These are phyloP conservation scores for Grifola frondosa DNA, from an alignment of 1,284 basidiomycete genomes.

Conservation along the genomic window DNA sequence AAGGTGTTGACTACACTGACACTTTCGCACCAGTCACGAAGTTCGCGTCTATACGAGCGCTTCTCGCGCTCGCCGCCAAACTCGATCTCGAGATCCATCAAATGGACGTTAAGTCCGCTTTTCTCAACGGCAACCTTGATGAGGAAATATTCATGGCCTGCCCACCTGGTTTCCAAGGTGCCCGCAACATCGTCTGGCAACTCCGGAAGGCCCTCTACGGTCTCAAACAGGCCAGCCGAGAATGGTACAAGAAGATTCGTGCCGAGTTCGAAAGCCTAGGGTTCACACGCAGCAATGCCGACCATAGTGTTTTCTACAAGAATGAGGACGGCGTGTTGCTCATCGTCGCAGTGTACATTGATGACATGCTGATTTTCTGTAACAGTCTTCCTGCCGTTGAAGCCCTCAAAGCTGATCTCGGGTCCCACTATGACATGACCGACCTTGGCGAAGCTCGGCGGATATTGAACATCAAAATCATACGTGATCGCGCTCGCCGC, in stretches of 20 bases:
- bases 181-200: conserved; percentile 32
- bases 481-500: conserved; percentile 21
- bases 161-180: conserved; percentile 36
- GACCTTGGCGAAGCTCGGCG: conserved; percentile 28
- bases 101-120: conserved; percentile 47
- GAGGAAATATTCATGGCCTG: conserved; percentile 41
- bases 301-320: conserved; percentile 14
- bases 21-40: conserved; percentile 43
- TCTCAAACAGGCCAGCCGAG: conserved; percentile 21
- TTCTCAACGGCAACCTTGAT: conserved; percentile 40
- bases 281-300: conserved; percentile 5
- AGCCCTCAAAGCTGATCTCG: conserved; percentile 13
- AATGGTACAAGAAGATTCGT: conserved; percentile 19
- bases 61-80: conserved; percentile 38
- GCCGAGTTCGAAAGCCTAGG: conserved; percentile 9
- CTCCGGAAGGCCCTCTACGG: conserved; percentile 23
- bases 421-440: conserved; percentile 18
- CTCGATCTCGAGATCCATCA: conserved; percentile 38
- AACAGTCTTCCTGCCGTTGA: conserved; percentile 2
- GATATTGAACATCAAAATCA: conserved; percentile 39
- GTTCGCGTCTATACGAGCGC: conserved; percentile 34
- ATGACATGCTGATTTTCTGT: conserved; percentile 22
- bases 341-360: conserved; percentile 22
- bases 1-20: conserved; percentile 40
- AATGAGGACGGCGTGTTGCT: conserved; percentile 4